phyloP scores from a whole-genome alignment of 495 filamentous ascomycete species.

The Tuber borchii region DNA sequence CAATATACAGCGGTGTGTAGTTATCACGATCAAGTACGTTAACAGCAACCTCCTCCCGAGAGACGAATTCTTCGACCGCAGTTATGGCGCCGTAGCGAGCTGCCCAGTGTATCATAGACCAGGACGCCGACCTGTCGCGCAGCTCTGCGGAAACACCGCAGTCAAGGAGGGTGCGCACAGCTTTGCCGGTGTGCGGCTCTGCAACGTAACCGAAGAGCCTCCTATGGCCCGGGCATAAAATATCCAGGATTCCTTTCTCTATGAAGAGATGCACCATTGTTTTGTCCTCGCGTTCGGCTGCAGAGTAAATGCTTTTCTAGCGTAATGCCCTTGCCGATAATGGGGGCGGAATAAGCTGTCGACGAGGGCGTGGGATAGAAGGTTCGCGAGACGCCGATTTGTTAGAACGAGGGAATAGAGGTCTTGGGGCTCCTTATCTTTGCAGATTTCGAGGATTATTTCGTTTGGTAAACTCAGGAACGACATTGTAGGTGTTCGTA shows the following conservation, averaged over 20 bases:
- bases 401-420: constrained; percentile 16
- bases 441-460: constrained; percentile 23
- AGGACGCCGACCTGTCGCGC: not conserved
- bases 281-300: constrained; percentile 14
- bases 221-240: not conserved
- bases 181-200: not conserved
- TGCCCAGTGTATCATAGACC: not conserved
- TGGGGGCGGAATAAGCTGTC: constrained; percentile 6
- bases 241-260: constrained; percentile 16
- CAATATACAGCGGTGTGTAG: not conserved
- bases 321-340: constrained; percentile 4
- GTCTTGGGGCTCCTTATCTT: constrained; percentile 16
- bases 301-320: constrained; percentile 19
- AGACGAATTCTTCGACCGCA: not conserved
- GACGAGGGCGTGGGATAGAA: constrained; percentile 16
- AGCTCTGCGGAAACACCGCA: not conserved
- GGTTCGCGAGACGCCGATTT: constrained; percentile 18
- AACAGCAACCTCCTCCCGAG: not conserved
- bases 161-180: not conserved
- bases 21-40: not conserved
- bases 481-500: constrained; percentile 13
- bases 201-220: not conserved
- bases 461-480: constrained; percentile 25
- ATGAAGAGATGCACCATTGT: constrained; percentile 25
- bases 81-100: not conserved